Base-by-base conservation (phyloP, 75 land plant genomes). In the Pinus taeda region DNA sequence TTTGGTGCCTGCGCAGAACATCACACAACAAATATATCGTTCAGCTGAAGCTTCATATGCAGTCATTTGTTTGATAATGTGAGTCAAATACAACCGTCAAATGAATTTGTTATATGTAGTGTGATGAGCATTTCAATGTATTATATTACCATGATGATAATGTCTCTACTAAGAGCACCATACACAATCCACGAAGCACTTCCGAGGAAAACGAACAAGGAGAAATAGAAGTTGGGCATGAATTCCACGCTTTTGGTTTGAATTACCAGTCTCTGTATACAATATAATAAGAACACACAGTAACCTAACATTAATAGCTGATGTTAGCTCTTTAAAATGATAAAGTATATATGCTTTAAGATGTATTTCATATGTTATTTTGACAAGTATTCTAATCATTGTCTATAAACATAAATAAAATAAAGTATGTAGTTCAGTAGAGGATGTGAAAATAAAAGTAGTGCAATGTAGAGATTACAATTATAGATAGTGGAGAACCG, bases 201-300 rank as follows among this genome's bases (percentile, higher is more conserved):
- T 37, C 72, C 66, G n/a, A 81, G 53, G 57, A 81, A 77, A 6
- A 64, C 30, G 59, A 76, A 81, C 26, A 81, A 73, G 3, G 83
- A 81, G 33, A 81, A 36, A 18, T 74, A 59, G 11, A 49, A 49
- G 39, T 71, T 74, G 18, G 83, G 83, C 83, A 81, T 81, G 63
- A 65, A 81, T 42, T 81, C 73, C 57, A 76, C 82, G 24, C 79
- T 81, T 24, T 60, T 76, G 6, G 79, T 77, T 45, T 70, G 42
- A 57, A 81, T 81, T 2, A 81, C 83, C 22, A 77, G 20, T 49
- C 36, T 71, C 79, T 77, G 39, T 15, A 49, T 57, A 57, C 1
- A 1, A 33, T 18, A 36, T 13, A 76, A 45, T 13, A 18, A 12
- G 21, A 60, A 18, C 62, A 60, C n/a, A 26, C 26, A 26, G 26